Percentiles rank a stretch among this genome's conserved stretches.
phyloP scores from a whole-genome alignment of 352 stramenopile genomes.

The Pythium vanterpoolii region DNA sequence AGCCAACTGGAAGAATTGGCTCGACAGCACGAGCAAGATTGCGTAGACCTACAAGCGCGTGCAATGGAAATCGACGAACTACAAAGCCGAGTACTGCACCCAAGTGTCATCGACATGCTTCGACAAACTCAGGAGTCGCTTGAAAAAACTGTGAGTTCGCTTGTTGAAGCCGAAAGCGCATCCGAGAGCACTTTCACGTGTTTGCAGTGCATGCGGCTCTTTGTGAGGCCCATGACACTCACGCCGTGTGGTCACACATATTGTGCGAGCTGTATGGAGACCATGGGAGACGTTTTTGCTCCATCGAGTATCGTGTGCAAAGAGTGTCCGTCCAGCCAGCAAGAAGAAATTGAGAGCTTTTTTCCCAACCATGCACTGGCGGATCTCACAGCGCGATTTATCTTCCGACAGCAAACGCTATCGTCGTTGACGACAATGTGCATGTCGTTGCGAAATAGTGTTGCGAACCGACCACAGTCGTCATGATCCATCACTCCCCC shows the following conservation, averaged over 20 bases:
- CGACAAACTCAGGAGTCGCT: constrained; percentile 61
- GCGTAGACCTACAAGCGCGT: constrained; percentile 34
- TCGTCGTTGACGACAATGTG: constrained; percentile 64
- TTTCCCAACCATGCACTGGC: constrained; percentile 69
- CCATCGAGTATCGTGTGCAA: constrained; percentile 57
- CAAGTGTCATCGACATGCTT: constrained; percentile 45
- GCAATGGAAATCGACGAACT: constrained; percentile 46
- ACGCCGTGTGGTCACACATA: constrained; percentile 73
- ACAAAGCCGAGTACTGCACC: constrained; percentile 46
- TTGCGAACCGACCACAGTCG: constrained; percentile 31
- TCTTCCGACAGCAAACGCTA: constrained; percentile 71
- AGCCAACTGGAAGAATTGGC: constrained; percentile 41
- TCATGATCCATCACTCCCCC: constrained; percentile 4
- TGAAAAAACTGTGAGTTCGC: constrained; percentile 58
- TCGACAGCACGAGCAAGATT: constrained; percentile 42
- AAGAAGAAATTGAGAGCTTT: constrained; percentile 39
- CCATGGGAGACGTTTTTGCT: constrained; percentile 30
- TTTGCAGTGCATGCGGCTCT: constrained; percentile 67
- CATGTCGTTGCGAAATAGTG: constrained; percentile 61
- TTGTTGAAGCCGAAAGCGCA: constrained; percentile 62
- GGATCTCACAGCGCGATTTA: constrained; percentile 67
- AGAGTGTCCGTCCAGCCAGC: constrained; percentile 29
- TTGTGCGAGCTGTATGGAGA: constrained; percentile 48
- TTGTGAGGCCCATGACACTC: constrained; percentile 60
- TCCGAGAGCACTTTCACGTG: constrained; percentile 79